Evolutionary conservation across 257 asterid genomes (phyloP).

Genomic region (Solanum rostratum): DNA sequence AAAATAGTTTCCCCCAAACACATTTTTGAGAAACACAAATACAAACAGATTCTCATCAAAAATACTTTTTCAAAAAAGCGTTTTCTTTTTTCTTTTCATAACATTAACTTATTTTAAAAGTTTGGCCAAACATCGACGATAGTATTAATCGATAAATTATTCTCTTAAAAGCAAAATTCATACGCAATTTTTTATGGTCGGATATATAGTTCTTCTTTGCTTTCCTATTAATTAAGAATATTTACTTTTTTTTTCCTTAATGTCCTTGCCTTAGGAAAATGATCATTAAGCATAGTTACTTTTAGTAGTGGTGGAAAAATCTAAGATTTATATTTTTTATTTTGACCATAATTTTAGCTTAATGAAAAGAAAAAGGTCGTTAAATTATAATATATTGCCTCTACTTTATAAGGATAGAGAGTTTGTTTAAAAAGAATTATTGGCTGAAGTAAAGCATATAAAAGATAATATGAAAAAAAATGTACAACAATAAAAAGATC

Average conservation of each 20-base stretch:
- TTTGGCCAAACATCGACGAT: neutral
- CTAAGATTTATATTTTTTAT: neutral
- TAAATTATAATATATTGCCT: too few species aligned
- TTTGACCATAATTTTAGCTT: neutral
- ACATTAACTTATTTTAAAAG: neutral
- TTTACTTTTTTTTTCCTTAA: neutral
- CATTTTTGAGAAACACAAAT: too few species aligned
- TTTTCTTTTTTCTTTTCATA: neutral
- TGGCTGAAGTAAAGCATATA: too few species aligned
- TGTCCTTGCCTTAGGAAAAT: neutral
- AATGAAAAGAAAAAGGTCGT: neutral
- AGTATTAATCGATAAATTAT: neutral
- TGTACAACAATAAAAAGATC: too few species aligned
- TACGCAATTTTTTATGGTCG: neutral
- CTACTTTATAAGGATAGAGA: too few species aligned
- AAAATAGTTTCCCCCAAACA: too few species aligned
- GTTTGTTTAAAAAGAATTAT: too few species aligned
- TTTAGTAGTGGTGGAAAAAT: neutral
- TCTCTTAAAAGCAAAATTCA: neutral
- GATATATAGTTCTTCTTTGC: neutral
- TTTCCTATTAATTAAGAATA: neutral
- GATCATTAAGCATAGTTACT: neutral
- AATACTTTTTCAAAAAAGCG: too few species aligned
- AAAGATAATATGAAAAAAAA: too few species aligned
- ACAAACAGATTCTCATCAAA: fast-evolving